Percentiles rank a stretch among this genome's conserved stretches.
Evolutionary conservation across 192 early-diverging fungal species (phyloP).

Genomic region (Jimgerdemannia flammicorona): DNA sequence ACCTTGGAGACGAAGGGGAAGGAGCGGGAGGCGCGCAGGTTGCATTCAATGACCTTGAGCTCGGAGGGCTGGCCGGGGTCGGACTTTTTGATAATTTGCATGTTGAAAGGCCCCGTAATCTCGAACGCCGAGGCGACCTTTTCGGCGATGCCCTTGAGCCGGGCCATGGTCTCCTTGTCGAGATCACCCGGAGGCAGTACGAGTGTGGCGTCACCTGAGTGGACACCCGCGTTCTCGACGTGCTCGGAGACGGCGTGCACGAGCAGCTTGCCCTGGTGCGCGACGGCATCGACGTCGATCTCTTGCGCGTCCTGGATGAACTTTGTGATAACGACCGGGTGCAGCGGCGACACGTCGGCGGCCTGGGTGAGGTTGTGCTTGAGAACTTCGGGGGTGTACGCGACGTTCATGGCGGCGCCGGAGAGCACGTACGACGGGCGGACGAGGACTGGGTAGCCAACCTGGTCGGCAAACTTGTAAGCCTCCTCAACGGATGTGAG

Average conservation of each 20-base stretch:
- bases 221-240: slow-evolving; percentile 96
- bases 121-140: slow-evolving; percentile 88
- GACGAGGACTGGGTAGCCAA: slow-evolving; percentile 91
- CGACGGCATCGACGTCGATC: slow-evolving; percentile 94
- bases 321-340: slow-evolving; percentile 97
- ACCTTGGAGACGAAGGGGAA: slow-evolving; percentile 99
- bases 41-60: slow-evolving; percentile 98
- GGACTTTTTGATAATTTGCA: slow-evolving; percentile 86
- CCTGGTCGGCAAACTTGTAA: slow-evolving; percentile 74
- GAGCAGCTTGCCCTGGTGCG: slow-evolving; percentile 75
- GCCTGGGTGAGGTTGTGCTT: slow-evolving; percentile 74
- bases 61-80: slow-evolving; percentile 28
- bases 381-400: slow-evolving; percentile 72
- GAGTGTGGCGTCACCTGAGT: slow-evolving; percentile 95
- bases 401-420: slow-evolving; percentile 98
- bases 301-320: slow-evolving; percentile 93
- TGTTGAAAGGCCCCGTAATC: slow-evolving; percentile 99
- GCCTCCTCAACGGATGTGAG: slow-evolving; percentile 81
- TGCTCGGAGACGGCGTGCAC: slow-evolving; percentile 94
- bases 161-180: slow-evolving; percentile 41
- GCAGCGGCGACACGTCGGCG: slow-evolving; percentile 83
- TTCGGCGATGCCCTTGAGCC: slow-evolving; percentile 74
- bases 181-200: slow-evolving; percentile 77
- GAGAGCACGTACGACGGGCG: slow-evolving; percentile 97
- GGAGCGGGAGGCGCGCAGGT: slow-evolving; percentile 94